phyloP scores from a whole-genome alignment of 1,139 yeast genomes.

The Blastobotrys indianensis region DNA sequence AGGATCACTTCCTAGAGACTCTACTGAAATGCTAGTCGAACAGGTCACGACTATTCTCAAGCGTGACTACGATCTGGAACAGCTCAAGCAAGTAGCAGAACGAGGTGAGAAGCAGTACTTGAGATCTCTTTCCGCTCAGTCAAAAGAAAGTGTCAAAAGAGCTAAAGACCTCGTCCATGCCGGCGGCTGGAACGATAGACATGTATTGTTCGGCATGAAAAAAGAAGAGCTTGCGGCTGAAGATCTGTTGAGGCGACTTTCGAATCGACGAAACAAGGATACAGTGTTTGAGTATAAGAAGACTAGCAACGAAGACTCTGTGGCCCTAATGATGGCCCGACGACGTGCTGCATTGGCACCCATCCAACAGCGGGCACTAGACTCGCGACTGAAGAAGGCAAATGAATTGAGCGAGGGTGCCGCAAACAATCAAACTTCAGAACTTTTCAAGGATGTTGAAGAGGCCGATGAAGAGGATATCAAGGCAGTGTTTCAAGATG shows the following conservation, averaged over 20 bases:
- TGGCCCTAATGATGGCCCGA: slow-evolving; percentile 77
- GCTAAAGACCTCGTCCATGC: slow-evolving; percentile 64
- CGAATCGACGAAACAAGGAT: slow-evolving; percentile 59
- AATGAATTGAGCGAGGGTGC: slow-evolving; percentile 39
- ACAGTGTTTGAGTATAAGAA: slow-evolving; percentile 83
- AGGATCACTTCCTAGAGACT: slow-evolving; percentile 74
- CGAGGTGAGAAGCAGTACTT: slow-evolving; percentile 86
- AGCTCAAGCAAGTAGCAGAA: slow-evolving; percentile 61
- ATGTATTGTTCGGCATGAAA: slow-evolving; percentile 47
- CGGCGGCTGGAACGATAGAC: slow-evolving; percentile 85
- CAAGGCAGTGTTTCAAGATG: slow-evolving; percentile 24
- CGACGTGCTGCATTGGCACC: slow-evolving; percentile 87
- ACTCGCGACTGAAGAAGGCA: slow-evolving; percentile 48
- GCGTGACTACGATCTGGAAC: slow-evolving; percentile 63
- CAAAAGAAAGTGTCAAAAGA: slow-evolving; percentile 76
- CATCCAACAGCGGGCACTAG: slow-evolving; percentile 70
- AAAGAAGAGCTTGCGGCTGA: slow-evolving; percentile 50
- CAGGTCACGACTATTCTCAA: slow-evolving; percentile 56
- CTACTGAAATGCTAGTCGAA: slow-evolving; percentile 68
- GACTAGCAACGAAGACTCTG: slow-evolving; percentile 45
- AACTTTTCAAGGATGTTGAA: slow-evolving; percentile 8
- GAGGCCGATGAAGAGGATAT: slow-evolving; percentile 30
- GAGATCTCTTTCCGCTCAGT: slow-evolving; percentile 82
- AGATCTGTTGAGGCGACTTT: slow-evolving; percentile 61
- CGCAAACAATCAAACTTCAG: slow-evolving; percentile 16